Evolutionary conservation across 1,139 yeast genomes (phyloP).

Genomic region (Tardiomyces blankii): DNA sequence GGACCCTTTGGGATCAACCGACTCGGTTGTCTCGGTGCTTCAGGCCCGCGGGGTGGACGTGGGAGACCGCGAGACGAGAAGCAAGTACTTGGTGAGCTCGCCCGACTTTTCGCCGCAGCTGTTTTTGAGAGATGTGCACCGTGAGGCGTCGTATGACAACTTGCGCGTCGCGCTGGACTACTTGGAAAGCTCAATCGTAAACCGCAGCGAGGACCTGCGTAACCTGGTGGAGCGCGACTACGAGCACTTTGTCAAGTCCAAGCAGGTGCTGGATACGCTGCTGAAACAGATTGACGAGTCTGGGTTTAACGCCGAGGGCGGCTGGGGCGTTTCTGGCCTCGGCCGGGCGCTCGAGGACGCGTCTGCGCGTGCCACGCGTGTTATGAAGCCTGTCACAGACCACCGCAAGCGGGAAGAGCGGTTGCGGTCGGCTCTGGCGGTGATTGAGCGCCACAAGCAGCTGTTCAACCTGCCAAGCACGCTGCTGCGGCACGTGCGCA

Average conservation of each 20-base stretch:
- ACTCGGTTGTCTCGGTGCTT: conserved; percentile 21
- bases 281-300: conserved; percentile 37
- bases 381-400: conserved; percentile 68
- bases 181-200: conserved; percentile 50
- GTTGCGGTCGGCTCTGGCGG: conserved; percentile 46
- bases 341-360: conserved; percentile 26
- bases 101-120: conserved; percentile 61
- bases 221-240: conserved; percentile 63
- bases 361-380: conserved; percentile 40
- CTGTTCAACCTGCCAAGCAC: conserved; percentile 65
- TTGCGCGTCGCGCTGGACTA: conserved; percentile 44
- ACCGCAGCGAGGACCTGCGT: conserved; percentile 57
- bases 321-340: conserved; percentile 24
- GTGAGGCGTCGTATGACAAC: conserved; percentile 55
- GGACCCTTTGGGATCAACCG: conserved; percentile 28
- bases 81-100: conserved; percentile 56
- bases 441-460: conserved; percentile 49
- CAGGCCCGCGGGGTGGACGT: conserved; percentile 20
- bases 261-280: conserved; percentile 52
- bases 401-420: conserved; percentile 50
- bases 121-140: conserved; percentile 61
- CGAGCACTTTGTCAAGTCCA: conserved; percentile 63
- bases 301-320: conserved; percentile 29
- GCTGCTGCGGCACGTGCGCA: conserved; percentile 41
- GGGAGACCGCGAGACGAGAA: conserved; percentile 16